A percentile compares a stretch with the other conserved stretches of the same genome.
phyloP scores from a whole-genome alignment of 2,329 filamentous ascomycete species.

The Pseudogymnoascus sp. region DNA sequence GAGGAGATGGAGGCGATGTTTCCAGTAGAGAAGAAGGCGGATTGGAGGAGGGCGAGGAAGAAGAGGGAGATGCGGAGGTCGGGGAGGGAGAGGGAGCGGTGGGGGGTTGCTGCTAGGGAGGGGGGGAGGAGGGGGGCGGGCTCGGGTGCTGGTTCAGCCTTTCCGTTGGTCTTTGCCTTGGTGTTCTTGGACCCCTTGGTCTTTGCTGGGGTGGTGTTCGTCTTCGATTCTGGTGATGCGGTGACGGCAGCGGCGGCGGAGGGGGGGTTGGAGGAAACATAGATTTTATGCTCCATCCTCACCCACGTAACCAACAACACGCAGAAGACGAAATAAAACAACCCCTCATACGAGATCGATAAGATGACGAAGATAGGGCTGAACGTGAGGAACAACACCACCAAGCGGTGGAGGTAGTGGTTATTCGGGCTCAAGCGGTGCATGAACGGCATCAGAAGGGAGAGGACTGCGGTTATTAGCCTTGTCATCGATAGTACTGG shows the following conservation, averaged over 20 bases:
- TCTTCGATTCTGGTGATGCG: slow-evolving; percentile 20
- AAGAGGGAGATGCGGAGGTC: slow-evolving; percentile 86
- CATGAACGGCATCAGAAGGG: slow-evolving; percentile 70
- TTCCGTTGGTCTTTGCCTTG: slow-evolving; percentile 15
- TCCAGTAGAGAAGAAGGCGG: slow-evolving; percentile 92
- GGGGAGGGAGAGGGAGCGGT: slow-evolving; percentile 64
- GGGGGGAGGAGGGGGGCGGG: slow-evolving; percentile 13
- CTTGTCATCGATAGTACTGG: not conserved
- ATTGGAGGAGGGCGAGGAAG: slow-evolving; percentile 90
- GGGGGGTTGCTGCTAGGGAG: slow-evolving; percentile 22
- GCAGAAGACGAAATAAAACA: slow-evolving; percentile 91
- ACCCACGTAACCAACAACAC: slow-evolving; percentile 80
- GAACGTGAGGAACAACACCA: slow-evolving; percentile 86
- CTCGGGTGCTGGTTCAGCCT: not conserved
- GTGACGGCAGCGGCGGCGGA: slow-evolving; percentile 23
- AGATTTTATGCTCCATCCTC: slow-evolving; percentile 74
- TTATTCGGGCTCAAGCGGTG: slow-evolving; percentile 72
- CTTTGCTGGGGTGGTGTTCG: not conserved
- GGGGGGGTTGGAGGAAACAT: slow-evolving; percentile 33
- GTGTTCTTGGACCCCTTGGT: not conserved
- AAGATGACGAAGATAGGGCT: slow-evolving; percentile 91
- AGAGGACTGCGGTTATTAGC: slow-evolving; percentile 44
- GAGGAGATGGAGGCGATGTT: slow-evolving; percentile 91
- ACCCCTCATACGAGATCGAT: slow-evolving; percentile 91
- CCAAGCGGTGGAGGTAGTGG: slow-evolving; percentile 82